A percentile compares a stretch with the other conserved stretches of the same genome.
Conservation (phyloP, 257 asterid genomes). For the Petrea volubilis region DNA sequence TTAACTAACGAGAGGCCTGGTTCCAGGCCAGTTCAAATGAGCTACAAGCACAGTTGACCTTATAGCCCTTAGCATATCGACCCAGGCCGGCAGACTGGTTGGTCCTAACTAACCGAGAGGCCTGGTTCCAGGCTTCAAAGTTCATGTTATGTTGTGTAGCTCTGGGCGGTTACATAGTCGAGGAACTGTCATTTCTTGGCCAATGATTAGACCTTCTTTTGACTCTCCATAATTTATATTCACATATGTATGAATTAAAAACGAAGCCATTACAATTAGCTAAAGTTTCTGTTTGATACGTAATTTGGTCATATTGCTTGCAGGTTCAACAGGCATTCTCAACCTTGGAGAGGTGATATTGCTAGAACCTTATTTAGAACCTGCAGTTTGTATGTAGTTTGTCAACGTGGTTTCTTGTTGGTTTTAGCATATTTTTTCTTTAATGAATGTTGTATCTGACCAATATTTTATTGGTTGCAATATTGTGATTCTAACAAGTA, state of each 20-base stretch:
- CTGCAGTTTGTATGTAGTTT: conserved; percentile 17
- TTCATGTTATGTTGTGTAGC: neutral
- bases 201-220: neutral
- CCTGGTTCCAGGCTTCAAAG: no score
- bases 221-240: neutral
- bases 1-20: no score
- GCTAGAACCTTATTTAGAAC: conserved; percentile 1
- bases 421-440: neutral
- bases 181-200: neutral
- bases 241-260: neutral
- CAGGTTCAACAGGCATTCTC: conserved; percentile 82
- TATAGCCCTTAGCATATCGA: no score
- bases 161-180: neutral
- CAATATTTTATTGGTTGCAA: conserved; percentile 18
- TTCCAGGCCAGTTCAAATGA: no score
- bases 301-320: conserved; percentile 22
- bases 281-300: neutral
- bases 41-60: no score
- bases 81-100: no score
- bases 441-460: neutral
- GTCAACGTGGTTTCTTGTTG: neutral
- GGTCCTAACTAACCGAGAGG: no score
- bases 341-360: conserved; percentile 75
- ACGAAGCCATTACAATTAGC: neutral
- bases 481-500: conserved; percentile 11